Evolutionary conservation across 176 grass and related monocot species (phyloP).

Genomic region (Luzula sylvatica): DNA sequence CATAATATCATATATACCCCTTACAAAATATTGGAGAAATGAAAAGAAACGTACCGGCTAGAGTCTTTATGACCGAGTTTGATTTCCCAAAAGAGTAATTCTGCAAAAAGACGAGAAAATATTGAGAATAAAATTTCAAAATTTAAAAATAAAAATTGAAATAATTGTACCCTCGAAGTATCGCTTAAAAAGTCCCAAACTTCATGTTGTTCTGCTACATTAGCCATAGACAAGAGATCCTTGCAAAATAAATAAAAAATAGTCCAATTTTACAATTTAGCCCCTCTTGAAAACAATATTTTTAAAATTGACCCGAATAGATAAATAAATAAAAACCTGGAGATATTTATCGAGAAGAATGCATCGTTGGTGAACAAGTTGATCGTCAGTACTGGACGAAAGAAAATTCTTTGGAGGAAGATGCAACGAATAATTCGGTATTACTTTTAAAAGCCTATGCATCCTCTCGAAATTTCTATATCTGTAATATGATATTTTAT

Average conservation of each 20-base stretch:
- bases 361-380: constrained; percentile 90
- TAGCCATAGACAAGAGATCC: constrained; percentile 87
- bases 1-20: constrained; percentile 6
- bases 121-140: too few species aligned
- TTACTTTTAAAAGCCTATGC: constrained; percentile 82
- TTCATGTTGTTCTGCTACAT: constrained; percentile 93
- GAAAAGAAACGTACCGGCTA: constrained; percentile 59
- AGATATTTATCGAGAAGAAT: constrained; percentile 97
- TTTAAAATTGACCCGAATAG: too few species aligned
- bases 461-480: constrained; percentile 95
- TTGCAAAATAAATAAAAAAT: constrained; percentile 31
- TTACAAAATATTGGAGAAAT: neutral
- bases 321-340: constrained; percentile 30
- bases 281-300: too few species aligned
- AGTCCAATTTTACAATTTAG: neutral
- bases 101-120: constrained; percentile 40
- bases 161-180: constrained; percentile 58
- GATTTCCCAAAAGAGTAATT: constrained; percentile 98
- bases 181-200: constrained; percentile 95
- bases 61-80: constrained; percentile 80
- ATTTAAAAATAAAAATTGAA: neutral
- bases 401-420: constrained; percentile 96
- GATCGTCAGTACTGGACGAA: constrained; percentile 96
- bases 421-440: constrained; percentile 95
- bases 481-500: constrained; percentile 49